Evolutionary conservation across 2,329 filamentous ascomycete species (phyloP).

Genomic region (Cordyceps cicadae): DNA sequence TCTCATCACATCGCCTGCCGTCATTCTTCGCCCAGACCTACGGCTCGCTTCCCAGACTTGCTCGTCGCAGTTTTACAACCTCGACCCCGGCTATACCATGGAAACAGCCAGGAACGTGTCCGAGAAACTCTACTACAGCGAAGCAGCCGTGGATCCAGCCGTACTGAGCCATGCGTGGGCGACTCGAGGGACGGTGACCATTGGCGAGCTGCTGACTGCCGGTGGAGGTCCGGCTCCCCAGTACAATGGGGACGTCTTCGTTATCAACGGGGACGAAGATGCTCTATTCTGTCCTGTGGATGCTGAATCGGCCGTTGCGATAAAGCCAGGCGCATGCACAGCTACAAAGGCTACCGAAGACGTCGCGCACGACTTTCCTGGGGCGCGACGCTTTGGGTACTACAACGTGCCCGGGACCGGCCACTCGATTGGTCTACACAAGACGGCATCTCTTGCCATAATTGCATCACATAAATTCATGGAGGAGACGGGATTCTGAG

Average conservation of each 20-base stretch:
- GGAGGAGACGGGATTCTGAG: neutral
- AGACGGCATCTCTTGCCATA: neutral
- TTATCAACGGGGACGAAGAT: constrained; percentile 3
- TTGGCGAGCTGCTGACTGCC: constrained; percentile 2
- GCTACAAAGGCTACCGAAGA: neutral
- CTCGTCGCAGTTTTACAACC: neutral
- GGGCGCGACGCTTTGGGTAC: neutral
- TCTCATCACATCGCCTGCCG: neutral
- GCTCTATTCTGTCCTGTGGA: neutral
- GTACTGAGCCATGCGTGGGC: neutral
- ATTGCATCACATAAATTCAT: neutral
- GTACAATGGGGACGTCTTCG: constrained; percentile 4
- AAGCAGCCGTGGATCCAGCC: neutral
- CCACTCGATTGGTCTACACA: neutral
- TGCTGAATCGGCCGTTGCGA: neutral
- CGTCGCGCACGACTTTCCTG: neutral
- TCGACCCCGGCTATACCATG: neutral
- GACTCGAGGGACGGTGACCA: neutral
- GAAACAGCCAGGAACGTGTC: neutral
- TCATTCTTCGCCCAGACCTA: neutral
- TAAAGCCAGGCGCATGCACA: neutral
- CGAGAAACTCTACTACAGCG: neutral
- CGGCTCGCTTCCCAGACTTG: neutral
- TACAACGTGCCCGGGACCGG: neutral
- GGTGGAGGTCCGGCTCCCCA: neutral